Base-by-base conservation (phyloP, 495 filamentous ascomycete genomes). In the Aspergillus bertholletiae region DNA sequence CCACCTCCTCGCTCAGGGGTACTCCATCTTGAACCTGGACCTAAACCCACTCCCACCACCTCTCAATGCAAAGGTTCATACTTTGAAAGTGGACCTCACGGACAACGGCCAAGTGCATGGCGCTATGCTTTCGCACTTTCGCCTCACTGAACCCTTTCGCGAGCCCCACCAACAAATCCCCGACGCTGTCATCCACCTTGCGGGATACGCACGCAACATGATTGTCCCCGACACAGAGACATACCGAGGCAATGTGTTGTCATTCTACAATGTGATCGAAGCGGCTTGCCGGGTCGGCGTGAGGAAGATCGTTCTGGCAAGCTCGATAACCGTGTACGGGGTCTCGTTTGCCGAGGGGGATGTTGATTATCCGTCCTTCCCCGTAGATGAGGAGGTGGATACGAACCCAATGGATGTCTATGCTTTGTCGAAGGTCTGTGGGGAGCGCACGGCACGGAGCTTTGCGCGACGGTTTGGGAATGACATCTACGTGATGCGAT, bases 151-250 rank as follows among this genome's bases (percentile, higher is more conserved):
- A 30, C 71, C 82, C 73, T 70, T 74, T 70, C 46, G 63, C 46
- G 46, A 74, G 60, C 53, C 62, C 49, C 39, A 65, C 61, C 34
- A 70, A 69, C n/a, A 18, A 7, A 18, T 78, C 13, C 81, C 82
- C 0, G 81, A 84, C 61, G 82, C 77, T 0, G 77, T 87, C 11
- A 83, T 86, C 45, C 82, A 87, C 59, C 79, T 86, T 21, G 83
- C 81, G 6, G 81, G 80, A 4, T 80, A 80, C 58, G 74, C 84
- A 0, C 73, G 82, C 37, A 84, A 84, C 62, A 79, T 85, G 78
- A 69, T 84, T 5, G 79, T 81, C 5, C 82, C 83, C 0, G 84
- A 87, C 60, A 78, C 75, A 26, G 82, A 85, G 60, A 75, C 71
- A 28, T 86, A 82, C 63, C 73, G 73, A 46, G 74, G 66, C 20